phyloP scores from a whole-genome alignment of 1,284 basidiomycete species.

The Cystobasidium sp. region DNA sequence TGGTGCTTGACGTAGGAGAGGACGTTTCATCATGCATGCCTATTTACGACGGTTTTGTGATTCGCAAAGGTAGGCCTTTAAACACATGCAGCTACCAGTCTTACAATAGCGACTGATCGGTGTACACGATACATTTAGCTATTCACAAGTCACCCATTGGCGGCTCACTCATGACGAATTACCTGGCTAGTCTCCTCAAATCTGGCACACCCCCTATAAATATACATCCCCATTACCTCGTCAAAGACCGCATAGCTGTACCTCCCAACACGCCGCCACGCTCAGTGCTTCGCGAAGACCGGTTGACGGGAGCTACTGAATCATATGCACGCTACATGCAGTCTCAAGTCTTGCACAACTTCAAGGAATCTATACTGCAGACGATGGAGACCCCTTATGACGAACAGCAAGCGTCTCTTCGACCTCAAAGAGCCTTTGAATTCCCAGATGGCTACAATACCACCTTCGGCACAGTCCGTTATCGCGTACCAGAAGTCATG shows the following conservation, averaged over 20 bases:
- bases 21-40: slow-evolving; percentile 88
- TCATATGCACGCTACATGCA: slow-evolving; percentile 85
- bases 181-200: slow-evolving; percentile 54
- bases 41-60: slow-evolving; percentile 95
- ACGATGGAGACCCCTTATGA: slow-evolving; percentile 86
- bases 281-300: slow-evolving; percentile 24
- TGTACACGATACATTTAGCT: slow-evolving; percentile 44
- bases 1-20: slow-evolving; percentile 92
- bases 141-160: slow-evolving; percentile 54
- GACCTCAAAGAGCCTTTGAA: slow-evolving; percentile 73
- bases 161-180: slow-evolving; percentile 51
- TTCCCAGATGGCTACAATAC: slow-evolving; percentile 93
- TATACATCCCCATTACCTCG: slow-evolving; percentile 81
- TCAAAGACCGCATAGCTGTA: slow-evolving; percentile 65
- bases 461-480: slow-evolving; percentile 81
- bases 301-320: slow-evolving; percentile 66
- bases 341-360: slow-evolving; percentile 83
- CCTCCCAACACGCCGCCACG: slow-evolving; percentile 39
- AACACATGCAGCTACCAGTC: background rate
- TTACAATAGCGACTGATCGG: background rate
- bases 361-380: slow-evolving; percentile 85
- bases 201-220: slow-evolving; percentile 49
- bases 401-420: slow-evolving; percentile 64
- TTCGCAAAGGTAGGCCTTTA: slow-evolving; percentile 75
- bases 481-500: slow-evolving; percentile 83